Evolutionary conservation across 129 eudicot species (phyloP), one percentile per base, ranked within the genome.

Genomic region (Artemisia annua): DNA sequence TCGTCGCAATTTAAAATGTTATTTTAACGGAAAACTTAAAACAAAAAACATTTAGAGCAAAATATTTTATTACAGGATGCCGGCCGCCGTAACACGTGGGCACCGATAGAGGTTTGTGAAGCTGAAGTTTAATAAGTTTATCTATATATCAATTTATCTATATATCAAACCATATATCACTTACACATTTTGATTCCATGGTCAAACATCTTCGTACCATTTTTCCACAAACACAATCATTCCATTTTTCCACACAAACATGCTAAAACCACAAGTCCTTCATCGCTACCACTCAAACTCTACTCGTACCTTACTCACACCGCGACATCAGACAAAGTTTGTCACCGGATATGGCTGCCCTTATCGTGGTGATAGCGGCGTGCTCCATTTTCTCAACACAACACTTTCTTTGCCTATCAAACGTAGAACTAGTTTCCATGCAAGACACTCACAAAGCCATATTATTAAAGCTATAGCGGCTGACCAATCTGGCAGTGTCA

Each of bases 211-310:
- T 13, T 18, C 49, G 18, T 69, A 13, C 48, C 4, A 28, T 3
- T 28, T 26, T 28, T 3, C n/a, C 16, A 50, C 54, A 1, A 50
- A 15, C n/a, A 12, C 15, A 20, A 35, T 60, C 65, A 60, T 22
- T 30, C 70, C 61, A 62, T 49, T 30, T 20, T 19, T 4, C 13
- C 71, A 63, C 8, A 24, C 50, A 66, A 64, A 51, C 49, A 78
- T 78, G 82, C 26, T 78, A 4, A 65, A 50, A 16, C 28, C 54
- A 53, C 73, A 46, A 18, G 13, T 1, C 11, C 19, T 51, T 69
- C 50, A 72, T 49, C 71, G 30, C 69, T 54, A 79, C 73, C 35
- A 50, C 75, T 68, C 80, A 57, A 76, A 69, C 72, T 35, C 76
- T 63, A 60, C 46, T 73, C 65, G 19, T 12, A 18, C 78, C 78